Percentiles rank a stretch among this genome's conserved stretches.
phyloP scores from a whole-genome alignment of 495 filamentous ascomycete species.

The Hyaloscypha finlandica region DNA sequence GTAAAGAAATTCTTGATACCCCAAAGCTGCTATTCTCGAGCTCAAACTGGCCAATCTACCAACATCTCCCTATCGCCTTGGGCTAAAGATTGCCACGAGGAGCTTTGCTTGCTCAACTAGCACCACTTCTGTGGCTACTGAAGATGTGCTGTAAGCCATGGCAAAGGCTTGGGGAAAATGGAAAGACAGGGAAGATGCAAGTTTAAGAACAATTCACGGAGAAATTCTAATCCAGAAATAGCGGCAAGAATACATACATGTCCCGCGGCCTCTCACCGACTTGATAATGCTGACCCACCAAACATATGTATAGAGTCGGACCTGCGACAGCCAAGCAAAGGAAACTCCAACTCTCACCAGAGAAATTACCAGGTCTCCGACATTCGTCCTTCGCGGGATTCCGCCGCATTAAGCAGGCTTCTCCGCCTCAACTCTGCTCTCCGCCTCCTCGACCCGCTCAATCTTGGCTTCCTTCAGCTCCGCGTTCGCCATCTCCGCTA shows the following conservation, averaged over 20 bases:
- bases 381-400: no score
- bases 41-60: constrained; percentile 23
- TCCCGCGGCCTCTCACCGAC: no score
- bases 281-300: no score
- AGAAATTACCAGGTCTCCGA: no score
- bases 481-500: no score
- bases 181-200: constrained; percentile 38
- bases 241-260: neutral
- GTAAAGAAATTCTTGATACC: constrained; percentile 19
- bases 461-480: no score
- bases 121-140: constrained; percentile 30
- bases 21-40: constrained; percentile 18
- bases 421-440: no score
- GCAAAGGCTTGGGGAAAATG: constrained; percentile 43
- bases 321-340: no score
- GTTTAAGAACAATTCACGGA: constrained; percentile 40
- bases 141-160: constrained; percentile 43
- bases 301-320: no score
- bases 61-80: constrained; percentile 27
- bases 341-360: no score
- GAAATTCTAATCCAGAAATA: constrained; percentile 45
- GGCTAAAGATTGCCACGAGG: constrained; percentile 36
- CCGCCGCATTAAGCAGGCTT: no score
- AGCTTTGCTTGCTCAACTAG: constrained; percentile 31
- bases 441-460: no score